Conservation (phyloP, 2,329 filamentous ascomycete species). For the Alternaria atra region DNA sequence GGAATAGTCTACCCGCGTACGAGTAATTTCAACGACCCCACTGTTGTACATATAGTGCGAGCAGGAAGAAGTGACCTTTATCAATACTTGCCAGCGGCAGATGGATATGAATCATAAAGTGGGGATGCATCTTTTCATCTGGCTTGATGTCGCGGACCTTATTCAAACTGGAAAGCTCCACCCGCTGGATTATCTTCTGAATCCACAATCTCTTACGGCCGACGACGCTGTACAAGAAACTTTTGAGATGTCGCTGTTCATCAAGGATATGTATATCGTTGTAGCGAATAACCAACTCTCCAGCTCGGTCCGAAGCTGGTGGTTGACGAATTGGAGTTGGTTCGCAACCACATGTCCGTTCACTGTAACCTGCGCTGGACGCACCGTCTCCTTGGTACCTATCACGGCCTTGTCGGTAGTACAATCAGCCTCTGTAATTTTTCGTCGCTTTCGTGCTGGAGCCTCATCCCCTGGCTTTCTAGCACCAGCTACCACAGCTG, state of each 20-base stretch:
- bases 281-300: neutral
- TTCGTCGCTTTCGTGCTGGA: neutral
- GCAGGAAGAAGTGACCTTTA: neutral
- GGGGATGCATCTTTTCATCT: neutral
- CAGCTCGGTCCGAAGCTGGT: constrained; percentile 8
- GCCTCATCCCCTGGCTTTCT: neutral
- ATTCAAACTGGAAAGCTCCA: too few relatives aligned
- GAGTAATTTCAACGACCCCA: neutral
- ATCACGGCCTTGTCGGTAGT: neutral
- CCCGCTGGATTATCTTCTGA: neutral
- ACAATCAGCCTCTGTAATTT: neutral
- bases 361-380: neutral
- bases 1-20: neutral
- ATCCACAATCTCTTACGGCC: neutral
- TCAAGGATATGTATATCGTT: constrained; percentile 6
- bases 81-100: neutral
- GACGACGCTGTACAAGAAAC: neutral
- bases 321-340: constrained; percentile 12
- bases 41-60: neutral
- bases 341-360: constrained; percentile 3
- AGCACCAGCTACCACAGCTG: neutral
- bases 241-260: neutral
- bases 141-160: neutral
- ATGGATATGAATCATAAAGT: neutral
- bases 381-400: neutral